Evolutionary conservation across 106 monocot species (phyloP).

Genomic region (Acorus gramineus): DNA sequence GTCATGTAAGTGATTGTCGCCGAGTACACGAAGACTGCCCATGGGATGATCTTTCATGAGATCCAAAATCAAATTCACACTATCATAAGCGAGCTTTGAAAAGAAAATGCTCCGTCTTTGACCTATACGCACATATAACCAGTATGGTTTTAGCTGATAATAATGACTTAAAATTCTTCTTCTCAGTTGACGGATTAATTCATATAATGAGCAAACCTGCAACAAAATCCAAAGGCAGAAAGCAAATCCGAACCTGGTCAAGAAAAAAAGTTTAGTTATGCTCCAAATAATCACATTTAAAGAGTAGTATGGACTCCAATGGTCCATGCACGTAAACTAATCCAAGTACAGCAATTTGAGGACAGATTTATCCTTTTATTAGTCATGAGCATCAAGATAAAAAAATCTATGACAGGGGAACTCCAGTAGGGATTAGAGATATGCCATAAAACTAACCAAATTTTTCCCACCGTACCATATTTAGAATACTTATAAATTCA

Average conservation of each 20-base stretch:
- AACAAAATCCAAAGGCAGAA: constrained; percentile 69
- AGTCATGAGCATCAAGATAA: too few relatives aligned
- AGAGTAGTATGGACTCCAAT: too few relatives aligned
- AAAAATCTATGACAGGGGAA: too few relatives aligned
- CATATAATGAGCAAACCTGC: constrained; percentile 27
- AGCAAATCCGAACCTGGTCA: constrained; percentile 42
- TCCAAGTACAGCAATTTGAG: too few relatives aligned
- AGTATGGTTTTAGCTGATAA: not conserved
- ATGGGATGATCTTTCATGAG: constrained; percentile 17
- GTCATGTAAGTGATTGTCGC: constrained; percentile 15
- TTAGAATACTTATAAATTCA: constrained; percentile 24
- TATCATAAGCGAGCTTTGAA: constrained; percentile 32
- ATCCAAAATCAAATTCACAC: constrained; percentile 25
- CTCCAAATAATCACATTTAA: not conserved
- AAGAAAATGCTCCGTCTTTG: constrained; percentile 23
- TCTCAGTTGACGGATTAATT: not conserved
- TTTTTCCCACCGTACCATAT: constrained; percentile 22
- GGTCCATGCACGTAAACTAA: too few relatives aligned
- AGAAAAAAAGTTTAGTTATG: constrained; percentile 4
- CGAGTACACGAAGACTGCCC: constrained; percentile 15
- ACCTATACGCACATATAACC: constrained; percentile 17
- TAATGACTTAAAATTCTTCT: not conserved
- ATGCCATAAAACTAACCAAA: not conserved
- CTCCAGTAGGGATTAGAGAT: too few relatives aligned
- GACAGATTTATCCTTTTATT: too few relatives aligned